Evolutionary conservation across 192 early-diverging fungal genomes (phyloP).

Genomic region (Umbelopsis sp.): DNA sequence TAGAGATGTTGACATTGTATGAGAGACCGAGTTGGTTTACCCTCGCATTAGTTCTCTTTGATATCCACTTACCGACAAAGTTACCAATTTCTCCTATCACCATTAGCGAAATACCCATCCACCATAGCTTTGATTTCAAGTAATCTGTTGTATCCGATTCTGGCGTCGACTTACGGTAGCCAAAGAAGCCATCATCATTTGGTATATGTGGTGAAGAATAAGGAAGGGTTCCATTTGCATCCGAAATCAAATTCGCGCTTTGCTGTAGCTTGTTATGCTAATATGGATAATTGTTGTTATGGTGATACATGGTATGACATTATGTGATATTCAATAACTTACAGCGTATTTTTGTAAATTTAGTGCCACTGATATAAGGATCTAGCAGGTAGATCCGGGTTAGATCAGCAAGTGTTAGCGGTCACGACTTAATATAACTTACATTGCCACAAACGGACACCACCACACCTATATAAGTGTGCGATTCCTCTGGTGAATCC

Average conservation of each 20-base stretch:
- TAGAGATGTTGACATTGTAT: constrained; percentile 23
- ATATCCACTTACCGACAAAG: constrained; percentile 37
- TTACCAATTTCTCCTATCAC: constrained; percentile 58
- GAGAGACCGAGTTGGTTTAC: neutral
- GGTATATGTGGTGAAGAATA: constrained; percentile 38
- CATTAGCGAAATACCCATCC: constrained; percentile 72
- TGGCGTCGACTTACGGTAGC: constrained; percentile 4
- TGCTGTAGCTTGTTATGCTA: constrained; percentile 36
- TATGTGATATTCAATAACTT: constrained; percentile 4
- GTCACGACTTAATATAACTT: constrained; percentile 18
- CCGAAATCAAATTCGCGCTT: constrained; percentile 28
- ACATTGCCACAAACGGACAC: constrained; percentile 67
- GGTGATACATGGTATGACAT: neutral
- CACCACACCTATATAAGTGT: constrained; percentile 62
- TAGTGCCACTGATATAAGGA: constrained; percentile 68
- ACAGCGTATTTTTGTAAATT: constrained; percentile 73
- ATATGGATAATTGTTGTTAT: neutral
- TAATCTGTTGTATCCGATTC: constrained; percentile 39
- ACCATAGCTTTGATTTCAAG: constrained; percentile 61
- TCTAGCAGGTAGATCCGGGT: constrained; percentile 34
- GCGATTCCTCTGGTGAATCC: constrained; percentile 25
- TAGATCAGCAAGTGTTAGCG: neutral
- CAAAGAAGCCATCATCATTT: neutral
- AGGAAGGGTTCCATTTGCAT: constrained; percentile 29
- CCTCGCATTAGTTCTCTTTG: neutral